Base-by-base conservation (phyloP, 202 grass and related monocot genomes). In the Musa balbisiana region DNA sequence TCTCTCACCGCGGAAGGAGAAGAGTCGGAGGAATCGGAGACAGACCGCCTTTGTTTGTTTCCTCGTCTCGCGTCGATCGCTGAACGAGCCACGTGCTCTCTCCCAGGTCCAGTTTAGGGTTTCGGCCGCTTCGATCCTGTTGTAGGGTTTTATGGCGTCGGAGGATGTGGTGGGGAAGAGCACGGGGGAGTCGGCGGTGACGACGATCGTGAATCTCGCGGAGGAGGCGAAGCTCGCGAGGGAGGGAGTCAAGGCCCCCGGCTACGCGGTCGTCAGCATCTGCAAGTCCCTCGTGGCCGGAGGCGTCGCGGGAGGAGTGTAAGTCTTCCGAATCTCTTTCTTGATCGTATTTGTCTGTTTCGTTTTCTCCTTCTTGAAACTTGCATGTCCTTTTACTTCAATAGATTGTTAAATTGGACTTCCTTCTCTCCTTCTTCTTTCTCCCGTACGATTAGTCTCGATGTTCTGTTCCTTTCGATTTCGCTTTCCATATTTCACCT, bases 131-230 rank as follows among this genome's bases (percentile, higher is more conserved):
- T 17, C 19, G 69, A 71, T 71, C 69, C 52, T 52, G 10, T 10
- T 52, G 54, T 54, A 6, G 15, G 55, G 73, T 49, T 58, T 59
- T 12, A 75, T 75, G 73, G 73, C 73, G 2, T 75, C 73, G 24
- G 73, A 75, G 73, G 73, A 75, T 75, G 73, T 75, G 51, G 71
- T 73, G 51, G 71, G 71, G 17, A 75, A 75, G 73, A 75, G 73
- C 73, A 75, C 73, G 23, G 25, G 73, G 25, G 73, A 62, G 55
- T 75, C 73, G 15, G 73, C 73, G 54, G 73, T 75, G 25, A 75
- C 53, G 54, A 62, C 73, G 55, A 75, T 75, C 8, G 73, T 75
- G 24, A 75, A 62, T 33, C 73, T 75, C 25, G 73, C 73, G 3
- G 73, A 75, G 73, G 73, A 75, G 55, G 73, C 73, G 54, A 75